These are phyloP conservation scores for Marchantia paleacea DNA, from an alignment of 225 moss, liverwort and hornwort species.

Conservation along the genomic window DNA sequence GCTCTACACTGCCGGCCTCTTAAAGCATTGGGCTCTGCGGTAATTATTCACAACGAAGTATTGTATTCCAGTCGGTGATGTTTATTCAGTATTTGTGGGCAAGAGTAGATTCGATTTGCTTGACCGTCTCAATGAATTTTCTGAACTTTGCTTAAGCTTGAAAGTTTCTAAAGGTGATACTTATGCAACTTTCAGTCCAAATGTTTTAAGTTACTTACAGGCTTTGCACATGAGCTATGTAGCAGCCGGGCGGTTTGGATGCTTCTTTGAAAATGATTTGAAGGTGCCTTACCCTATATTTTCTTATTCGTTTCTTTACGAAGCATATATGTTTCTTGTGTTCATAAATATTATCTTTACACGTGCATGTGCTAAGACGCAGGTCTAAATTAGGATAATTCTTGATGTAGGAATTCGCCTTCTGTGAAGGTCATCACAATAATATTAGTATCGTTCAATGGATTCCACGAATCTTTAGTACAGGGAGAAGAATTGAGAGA, in stretches of 20 bases:
- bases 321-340: neutral
- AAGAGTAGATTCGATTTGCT: neutral
- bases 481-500: too few relatives aligned
- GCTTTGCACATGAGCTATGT: conserved; percentile 68
- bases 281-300: conserved; percentile 37
- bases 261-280: conserved; percentile 64
- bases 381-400: neutral
- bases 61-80: too few relatives aligned
- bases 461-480: too few relatives aligned
- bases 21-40: conserved; percentile 53
- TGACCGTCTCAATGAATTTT: neutral
- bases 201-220: conserved; percentile 16
- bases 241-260: conserved; percentile 55
- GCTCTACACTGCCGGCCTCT: conserved; percentile 54
- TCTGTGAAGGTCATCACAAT: too few relatives aligned
- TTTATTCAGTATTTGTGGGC: neutral
- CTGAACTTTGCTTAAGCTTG: neutral
- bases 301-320: neutral
- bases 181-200: neutral
- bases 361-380: too few relatives aligned
- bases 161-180: neutral
- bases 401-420: neutral
- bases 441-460: neutral
- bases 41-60: conserved; percentile 23
- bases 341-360: neutral